A percentile compares a stretch with the other conserved stretches of the same genome.
phyloP scores from a whole-genome alignment of 2,329 filamentous ascomycete species.

The Xylariaceae sp. region DNA sequence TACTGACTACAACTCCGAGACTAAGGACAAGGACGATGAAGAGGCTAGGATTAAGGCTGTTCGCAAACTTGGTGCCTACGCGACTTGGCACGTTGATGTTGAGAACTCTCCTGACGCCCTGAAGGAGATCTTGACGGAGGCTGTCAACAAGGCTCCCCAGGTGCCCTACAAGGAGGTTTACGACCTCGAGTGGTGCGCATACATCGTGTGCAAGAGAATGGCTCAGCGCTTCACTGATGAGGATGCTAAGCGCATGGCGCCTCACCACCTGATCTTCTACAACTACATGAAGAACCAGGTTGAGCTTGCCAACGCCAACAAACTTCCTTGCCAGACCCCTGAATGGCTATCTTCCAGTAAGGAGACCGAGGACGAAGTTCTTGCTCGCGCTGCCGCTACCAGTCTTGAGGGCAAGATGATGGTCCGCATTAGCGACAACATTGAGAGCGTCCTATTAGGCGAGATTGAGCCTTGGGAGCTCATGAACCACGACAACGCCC shows the following conservation, averaged over 20 bases:
- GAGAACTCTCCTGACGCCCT: conserved; percentile 35
- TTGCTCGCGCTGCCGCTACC: conserved; percentile 32
- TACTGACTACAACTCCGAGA: conserved; percentile 33
- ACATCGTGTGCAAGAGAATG: conserved; percentile 39
- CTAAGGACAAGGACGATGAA: conserved; percentile 31
- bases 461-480: conserved; percentile 40
- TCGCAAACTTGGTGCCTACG: conserved; percentile 35
- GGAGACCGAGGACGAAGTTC: conserved; percentile 33
- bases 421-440: conserved; percentile 39
- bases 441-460: conserved; percentile 36
- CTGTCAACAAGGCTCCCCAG: conserved; percentile 31
- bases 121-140: conserved; percentile 27
- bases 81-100: conserved; percentile 38
- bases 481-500: conserved; percentile 39
- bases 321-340: conserved; percentile 35
- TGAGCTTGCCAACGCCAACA: conserved; percentile 32
- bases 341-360: conserved; percentile 34
- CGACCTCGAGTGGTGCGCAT: conserved; percentile 39
- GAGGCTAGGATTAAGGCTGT: conserved; percentile 33
- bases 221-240: conserved; percentile 34
- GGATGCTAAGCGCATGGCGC: conserved; percentile 34
- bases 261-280: conserved; percentile 36
- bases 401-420: conserved; percentile 40
- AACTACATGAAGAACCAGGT: conserved; percentile 39
- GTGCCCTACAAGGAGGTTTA: conserved; percentile 34